Percentiles rank a stretch among this genome's conserved stretches.
These are phyloP conservation scores for Magnaporthiopsis poae DNA, from an alignment of 2,329 filamentous ascomycete species.

Conservation along the genomic window DNA sequence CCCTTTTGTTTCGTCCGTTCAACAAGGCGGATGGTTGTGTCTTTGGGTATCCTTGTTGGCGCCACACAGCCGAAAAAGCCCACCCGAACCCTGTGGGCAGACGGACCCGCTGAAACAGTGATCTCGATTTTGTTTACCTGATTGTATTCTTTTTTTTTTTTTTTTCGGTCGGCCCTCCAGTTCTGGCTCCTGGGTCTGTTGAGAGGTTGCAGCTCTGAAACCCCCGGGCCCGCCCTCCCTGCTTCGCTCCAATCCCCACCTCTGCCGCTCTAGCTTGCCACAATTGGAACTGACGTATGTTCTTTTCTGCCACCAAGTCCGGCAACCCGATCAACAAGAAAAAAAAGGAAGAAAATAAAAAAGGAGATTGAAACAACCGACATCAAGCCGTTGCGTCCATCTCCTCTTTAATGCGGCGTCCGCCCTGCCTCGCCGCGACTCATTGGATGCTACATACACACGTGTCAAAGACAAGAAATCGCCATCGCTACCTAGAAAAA, in stretches of 20 bases:
- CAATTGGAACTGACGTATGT: background rate
- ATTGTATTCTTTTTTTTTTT: background rate
- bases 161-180: background rate
- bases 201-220: slow-evolving; percentile 2
- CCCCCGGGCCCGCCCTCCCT: background rate
- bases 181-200: background rate
- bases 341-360: background rate
- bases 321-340: background rate
- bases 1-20: background rate
- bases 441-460: background rate
- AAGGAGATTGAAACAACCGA: background rate
- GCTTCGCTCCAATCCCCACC: background rate
- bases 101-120: background rate
- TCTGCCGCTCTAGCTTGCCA: background rate
- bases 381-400: background rate
- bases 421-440: background rate
- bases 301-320: background rate
- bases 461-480: background rate
- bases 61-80: background rate
- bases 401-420: background rate
- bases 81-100: background rate
- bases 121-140: background rate
- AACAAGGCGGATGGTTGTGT: background rate
- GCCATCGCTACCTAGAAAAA: background rate
- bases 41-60: background rate